phyloP scores from a whole-genome alignment of 768 basidiomycete species.

The Podaxis rugospora region DNA sequence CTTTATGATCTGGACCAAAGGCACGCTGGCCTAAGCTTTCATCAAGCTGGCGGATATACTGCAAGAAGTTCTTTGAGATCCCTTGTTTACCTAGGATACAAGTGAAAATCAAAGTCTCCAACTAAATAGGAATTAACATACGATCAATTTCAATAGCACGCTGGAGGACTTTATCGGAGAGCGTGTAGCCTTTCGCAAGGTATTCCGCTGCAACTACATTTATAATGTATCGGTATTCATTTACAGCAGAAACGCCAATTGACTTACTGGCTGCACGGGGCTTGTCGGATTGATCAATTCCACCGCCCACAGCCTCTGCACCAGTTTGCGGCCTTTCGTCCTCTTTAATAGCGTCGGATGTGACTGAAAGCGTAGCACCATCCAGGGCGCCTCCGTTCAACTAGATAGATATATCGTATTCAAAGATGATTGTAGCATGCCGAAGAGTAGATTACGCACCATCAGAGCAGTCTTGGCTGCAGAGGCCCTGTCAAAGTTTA shows the following conservation, averaged over 20 bases:
- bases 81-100: slow-evolving; percentile 63
- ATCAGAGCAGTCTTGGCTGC: slow-evolving; percentile 87
- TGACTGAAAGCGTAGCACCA: slow-evolving; percentile 63
- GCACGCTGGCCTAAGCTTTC: slow-evolving; percentile 61
- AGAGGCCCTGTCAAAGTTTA: slow-evolving; percentile 79
- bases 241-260: too few relatives aligned
- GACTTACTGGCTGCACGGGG: slow-evolving; percentile 77
- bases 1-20: slow-evolving; percentile 77
- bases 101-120: background rate
- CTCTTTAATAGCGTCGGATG: slow-evolving; percentile 58
- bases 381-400: slow-evolving; percentile 77
- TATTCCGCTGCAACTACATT: slow-evolving; percentile 84
- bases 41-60: slow-evolving; percentile 75
- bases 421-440: background rate
- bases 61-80: slow-evolving; percentile 81
- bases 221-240: background rate
- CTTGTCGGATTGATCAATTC: slow-evolving; percentile 84
- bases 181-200: slow-evolving; percentile 81
- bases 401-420: slow-evolving; percentile 25
- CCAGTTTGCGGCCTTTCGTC: slow-evolving; percentile 45
- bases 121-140: slow-evolving; percentile 19
- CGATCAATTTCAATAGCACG: slow-evolving; percentile 79
- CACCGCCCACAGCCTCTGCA: slow-evolving; percentile 21
- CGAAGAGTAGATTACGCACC: slow-evolving; percentile 30
- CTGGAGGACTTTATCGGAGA: slow-evolving; percentile 76